Base-by-base conservation (phyloP, 1,139 yeast species). In the Hansenula anomala region DNA sequence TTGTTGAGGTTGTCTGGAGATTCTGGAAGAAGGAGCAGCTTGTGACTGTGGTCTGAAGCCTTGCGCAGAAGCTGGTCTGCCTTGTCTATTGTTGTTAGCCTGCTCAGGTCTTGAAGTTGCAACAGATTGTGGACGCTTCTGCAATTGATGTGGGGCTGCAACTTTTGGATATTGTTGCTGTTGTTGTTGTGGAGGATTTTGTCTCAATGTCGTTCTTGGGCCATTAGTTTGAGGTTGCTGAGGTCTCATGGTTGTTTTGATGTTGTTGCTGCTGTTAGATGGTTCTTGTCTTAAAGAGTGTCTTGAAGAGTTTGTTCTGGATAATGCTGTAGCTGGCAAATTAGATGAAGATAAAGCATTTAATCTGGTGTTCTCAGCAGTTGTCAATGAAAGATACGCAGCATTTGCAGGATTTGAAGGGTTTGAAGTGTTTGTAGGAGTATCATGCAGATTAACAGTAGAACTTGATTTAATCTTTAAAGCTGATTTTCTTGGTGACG, bases 281-380 rank as follows among this genome's bases (percentile, higher is more conserved):
- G 36, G 33, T n/a, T 36, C 41, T 36, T 39, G 28, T 36, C 33
- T 32, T 19, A 28, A 24, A 14, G 30, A 17, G 6, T 28, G 14
- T 22, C 28, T 30, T 34, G 30, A 24, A 25, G 38, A 24, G 28
- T 23, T 30, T 17, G 48, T 15, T 36, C 45, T 41, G 1, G 41
- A 8, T 6, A 41, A 28, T 25, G 33, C 38, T 4, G 44, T 19
- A 2, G 42, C 34, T 1, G 48, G 24, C 26, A 41, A 40, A 13
- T 44, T 48, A 4, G 68, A 58, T 0, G 73, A 55, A 7, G 80
- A 69, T 56, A 77, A 74, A 1, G 89, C 82, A 58, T 83, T 83
- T 41, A 81, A 54, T 43, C 89, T 69, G 0, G 94, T 83, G 57
- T 83, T 83, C 54, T 83, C 89, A 1, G 90, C 89, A 0, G 94